Evolutionary conservation across 2,329 filamentous ascomycete species (phyloP).

Genomic region (Arachnomyces sp.): DNA sequence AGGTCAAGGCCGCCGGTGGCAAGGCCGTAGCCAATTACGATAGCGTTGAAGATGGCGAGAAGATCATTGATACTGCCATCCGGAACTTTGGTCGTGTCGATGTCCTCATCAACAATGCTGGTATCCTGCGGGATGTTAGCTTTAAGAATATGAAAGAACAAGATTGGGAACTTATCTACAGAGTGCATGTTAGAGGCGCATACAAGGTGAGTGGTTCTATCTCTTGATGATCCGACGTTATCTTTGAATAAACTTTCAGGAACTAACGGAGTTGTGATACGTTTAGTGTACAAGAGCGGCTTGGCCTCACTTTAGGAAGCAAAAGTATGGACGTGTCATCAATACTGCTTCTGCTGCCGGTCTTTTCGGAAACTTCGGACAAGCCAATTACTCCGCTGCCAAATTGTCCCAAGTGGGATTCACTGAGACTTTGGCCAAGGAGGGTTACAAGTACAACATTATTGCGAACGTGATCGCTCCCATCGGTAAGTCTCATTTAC

Average conservation of each 20-base stretch:
- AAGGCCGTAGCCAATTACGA: conserved; percentile 98
- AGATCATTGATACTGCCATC: conserved; percentile 66
- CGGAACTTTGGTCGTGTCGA: conserved; percentile 63
- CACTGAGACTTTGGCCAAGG: conserved; percentile 95
- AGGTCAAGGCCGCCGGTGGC: conserved; percentile 70
- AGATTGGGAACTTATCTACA: conserved; percentile 94
- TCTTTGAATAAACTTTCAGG: background rate
- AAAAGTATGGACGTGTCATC: conserved; percentile 95
- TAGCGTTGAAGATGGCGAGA: conserved; percentile 71
- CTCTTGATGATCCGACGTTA: background rate
- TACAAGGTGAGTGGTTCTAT: conserved; percentile 57
- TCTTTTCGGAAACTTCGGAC: conserved; percentile 90
- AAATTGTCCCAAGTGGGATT: conserved; percentile 95
- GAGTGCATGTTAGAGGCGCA: conserved; percentile 84
- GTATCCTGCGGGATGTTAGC: conserved; percentile 87
- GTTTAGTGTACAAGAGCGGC: conserved; percentile 72
- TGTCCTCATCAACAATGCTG: conserved; percentile 94
- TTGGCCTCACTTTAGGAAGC: conserved; percentile 96
- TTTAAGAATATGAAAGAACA: conserved; percentile 98
- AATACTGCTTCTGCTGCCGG: conserved; percentile 96
- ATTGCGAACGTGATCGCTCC: conserved; percentile 90
- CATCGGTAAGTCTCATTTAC: conserved; percentile 43
- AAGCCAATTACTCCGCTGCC: conserved; percentile 91
- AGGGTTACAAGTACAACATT: conserved; percentile 97
- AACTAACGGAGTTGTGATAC: background rate